Percentiles rank a stretch among this genome's conserved stretches.
Conservation (phyloP, 768 basidiomycete species). For the Lactarius psammicola region DNA sequence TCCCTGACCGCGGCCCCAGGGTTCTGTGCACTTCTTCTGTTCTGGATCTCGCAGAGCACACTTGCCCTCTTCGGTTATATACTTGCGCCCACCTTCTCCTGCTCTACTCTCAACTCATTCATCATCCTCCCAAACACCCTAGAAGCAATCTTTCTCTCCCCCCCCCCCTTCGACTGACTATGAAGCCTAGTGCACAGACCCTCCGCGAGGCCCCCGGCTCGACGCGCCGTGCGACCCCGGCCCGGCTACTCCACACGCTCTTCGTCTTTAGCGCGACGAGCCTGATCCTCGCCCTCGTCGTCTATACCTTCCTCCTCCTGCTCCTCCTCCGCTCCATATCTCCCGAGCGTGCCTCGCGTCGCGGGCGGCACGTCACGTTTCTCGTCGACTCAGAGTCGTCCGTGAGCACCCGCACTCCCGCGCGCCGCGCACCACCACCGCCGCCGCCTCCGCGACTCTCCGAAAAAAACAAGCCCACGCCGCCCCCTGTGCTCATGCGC, state of each 20-base stretch:
- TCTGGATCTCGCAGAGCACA: background rate
- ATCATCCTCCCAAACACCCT: background rate
- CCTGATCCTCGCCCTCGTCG: constrained; percentile 8
- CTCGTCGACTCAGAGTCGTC: background rate
- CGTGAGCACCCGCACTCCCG: background rate
- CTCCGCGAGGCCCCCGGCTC: background rate
- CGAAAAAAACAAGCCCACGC: background rate
- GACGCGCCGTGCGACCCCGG: background rate
- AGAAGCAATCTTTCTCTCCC: too few species aligned
- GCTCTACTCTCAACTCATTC: background rate
- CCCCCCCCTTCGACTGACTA: background rate
- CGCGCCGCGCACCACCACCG: background rate
- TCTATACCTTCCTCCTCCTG: constrained; percentile 11
- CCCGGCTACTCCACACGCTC: constrained; percentile 8
- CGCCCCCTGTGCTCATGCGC: background rate
- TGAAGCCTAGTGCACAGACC: constrained; percentile 8
- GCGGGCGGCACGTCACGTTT: constrained; percentile 14
- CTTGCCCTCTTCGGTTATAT: constrained; percentile 16
- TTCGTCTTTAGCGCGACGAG: constrained; percentile 17
- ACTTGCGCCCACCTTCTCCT: constrained; percentile 12
- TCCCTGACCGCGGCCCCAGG: constrained; percentile 7
- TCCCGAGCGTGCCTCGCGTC: background rate
- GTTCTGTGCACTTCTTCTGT: background rate
- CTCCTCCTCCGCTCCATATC: constrained; percentile 6
- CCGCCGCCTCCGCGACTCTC: background rate